phyloP scores from a whole-genome alignment of 1,139 yeast genomes.

The Yamadazyma blattariae region DNA sequence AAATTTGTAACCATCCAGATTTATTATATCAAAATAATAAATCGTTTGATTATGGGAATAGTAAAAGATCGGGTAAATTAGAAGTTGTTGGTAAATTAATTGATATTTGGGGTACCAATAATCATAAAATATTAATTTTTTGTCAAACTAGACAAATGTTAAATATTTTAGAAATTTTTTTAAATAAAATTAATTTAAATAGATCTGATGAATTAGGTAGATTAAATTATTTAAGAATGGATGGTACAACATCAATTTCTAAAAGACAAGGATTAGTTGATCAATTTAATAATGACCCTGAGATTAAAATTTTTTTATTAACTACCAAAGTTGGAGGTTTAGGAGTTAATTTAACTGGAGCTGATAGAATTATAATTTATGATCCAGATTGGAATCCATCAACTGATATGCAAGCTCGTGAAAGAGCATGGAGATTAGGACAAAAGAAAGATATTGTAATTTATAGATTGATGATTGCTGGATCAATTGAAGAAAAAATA shows the following conservation, averaged over 20 bases:
- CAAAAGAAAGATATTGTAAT: constrained; percentile 93
- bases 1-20: constrained; percentile 96
- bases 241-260: constrained; percentile 84
- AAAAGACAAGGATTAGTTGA: constrained; percentile 79
- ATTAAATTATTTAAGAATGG: constrained; percentile 74
- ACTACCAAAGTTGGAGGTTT: constrained; percentile 96
- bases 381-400: constrained; percentile 99
- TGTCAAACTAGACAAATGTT: constrained; percentile 95
- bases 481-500: constrained; percentile 93
- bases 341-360: constrained; percentile 93
- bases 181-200: constrained; percentile 36
- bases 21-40: constrained; percentile 44
- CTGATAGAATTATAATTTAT: constrained; percentile 87
- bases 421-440: constrained; percentile 96
- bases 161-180: constrained; percentile 70
- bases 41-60: constrained; percentile 58
- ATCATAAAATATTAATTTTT: constrained; percentile 77
- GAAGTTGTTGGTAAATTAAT: constrained; percentile 79
- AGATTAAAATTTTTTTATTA: constrained; percentile 64
- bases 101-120: constrained; percentile 72
- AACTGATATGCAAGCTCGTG: constrained; percentile 95
- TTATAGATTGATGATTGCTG: constrained; percentile 89
- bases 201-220: constrained; percentile 14
- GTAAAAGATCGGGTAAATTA: constrained; percentile 81
- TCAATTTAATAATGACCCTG: constrained; percentile 61